phyloP scores from a whole-genome alignment of 1,139 yeast genomes.

The Saccharomyces hybrid region DNA sequence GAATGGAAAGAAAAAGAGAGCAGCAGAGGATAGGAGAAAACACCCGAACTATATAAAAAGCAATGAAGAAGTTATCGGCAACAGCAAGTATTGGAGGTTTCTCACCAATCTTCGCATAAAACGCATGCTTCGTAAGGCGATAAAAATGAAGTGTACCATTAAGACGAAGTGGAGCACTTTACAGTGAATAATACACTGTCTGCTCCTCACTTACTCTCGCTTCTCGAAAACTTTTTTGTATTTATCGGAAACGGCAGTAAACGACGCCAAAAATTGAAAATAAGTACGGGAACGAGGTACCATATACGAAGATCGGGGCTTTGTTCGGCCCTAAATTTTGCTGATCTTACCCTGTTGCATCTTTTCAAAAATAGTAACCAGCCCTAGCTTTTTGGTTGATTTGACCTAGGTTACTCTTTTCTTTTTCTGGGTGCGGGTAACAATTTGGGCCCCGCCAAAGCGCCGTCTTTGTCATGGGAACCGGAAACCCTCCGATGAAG shows the following conservation, averaged over 20 bases:
- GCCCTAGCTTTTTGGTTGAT: background rate
- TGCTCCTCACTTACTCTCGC: background rate
- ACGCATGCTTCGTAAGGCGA: background rate
- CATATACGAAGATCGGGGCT: background rate
- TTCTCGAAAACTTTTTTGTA: background rate
- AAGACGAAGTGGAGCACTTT: background rate
- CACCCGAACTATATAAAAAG: background rate
- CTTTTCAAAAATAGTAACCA: background rate
- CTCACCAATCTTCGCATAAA: background rate
- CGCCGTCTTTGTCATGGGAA: background rate
- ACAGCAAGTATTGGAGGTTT: background rate
- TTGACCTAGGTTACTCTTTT: background rate
- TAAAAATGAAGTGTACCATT: background rate
- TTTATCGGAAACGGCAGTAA: conserved; percentile 1
- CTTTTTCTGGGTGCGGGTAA: background rate
- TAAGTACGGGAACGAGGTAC: background rate
- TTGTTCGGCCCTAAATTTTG: background rate
- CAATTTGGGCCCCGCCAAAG: background rate
- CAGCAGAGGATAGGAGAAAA: background rate
- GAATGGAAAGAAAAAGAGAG: background rate
- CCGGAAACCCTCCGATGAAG: background rate
- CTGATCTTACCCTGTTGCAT: background rate
- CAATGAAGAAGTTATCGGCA: background rate
- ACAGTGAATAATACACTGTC: background rate
- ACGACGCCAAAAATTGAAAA: background rate